Conservation (phyloP, 805 yeast species). For the Wickerhamiella parazyma region DNA sequence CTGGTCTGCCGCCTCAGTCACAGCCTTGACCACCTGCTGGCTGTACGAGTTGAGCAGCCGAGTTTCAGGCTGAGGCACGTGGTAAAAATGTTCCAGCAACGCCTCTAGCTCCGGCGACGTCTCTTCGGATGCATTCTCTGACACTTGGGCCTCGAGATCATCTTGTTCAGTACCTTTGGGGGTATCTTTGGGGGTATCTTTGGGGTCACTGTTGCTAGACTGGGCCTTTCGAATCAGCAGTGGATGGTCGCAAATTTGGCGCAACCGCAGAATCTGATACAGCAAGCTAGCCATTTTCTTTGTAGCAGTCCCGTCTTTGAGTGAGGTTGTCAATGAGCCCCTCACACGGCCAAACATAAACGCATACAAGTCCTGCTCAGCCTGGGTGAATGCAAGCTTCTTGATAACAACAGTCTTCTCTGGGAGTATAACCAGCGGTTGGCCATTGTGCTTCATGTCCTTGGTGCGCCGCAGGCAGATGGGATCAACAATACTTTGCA, state of each 20-base stretch:
- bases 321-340: conserved; percentile 24
- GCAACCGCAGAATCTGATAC: conserved; percentile 65
- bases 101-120: conserved; percentile 10
- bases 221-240: conserved; percentile 38
- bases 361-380: conserved; percentile 53
- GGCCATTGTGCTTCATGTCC: conserved; percentile 68
- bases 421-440: conserved; percentile 63
- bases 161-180: too few species aligned
- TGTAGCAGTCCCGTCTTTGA: conserved; percentile 49
- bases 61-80: conserved; percentile 6
- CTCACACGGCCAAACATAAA: conserved; percentile 58
- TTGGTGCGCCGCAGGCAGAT: conserved; percentile 74
- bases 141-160: conserved; percentile 11
- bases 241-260: conserved; percentile 84
- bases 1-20: conserved; percentile 27
- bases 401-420: conserved; percentile 59
- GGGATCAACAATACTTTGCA: conserved; percentile 77
- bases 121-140: conserved; percentile 6
- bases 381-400: conserved; percentile 48
- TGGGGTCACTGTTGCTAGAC: background rate
- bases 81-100: conserved; percentile 9
- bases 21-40: conserved; percentile 20
- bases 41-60: conserved; percentile 13
- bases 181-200: too few species aligned
- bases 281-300: conserved; percentile 65